Percentiles rank a stretch among this genome's conserved stretches.
phyloP scores from a whole-genome alignment of 2,329 filamentous ascomycete genomes.

The Fusarium odoratissimum region DNA sequence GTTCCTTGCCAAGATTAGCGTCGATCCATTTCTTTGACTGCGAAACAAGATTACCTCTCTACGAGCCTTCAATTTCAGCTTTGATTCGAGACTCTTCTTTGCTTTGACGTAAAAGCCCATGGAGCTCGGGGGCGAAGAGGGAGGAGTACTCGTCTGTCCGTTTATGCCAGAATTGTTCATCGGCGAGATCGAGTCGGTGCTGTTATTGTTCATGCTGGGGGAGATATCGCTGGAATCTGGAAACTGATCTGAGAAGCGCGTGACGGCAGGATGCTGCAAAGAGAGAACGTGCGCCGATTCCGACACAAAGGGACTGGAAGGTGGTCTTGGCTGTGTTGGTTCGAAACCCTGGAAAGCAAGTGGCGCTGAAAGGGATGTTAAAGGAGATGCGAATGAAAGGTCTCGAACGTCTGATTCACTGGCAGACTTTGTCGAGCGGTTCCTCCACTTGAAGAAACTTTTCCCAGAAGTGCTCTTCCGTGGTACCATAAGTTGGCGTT shows the following conservation, averaged over 20 bases:
- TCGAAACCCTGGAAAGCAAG: conserved; percentile 22
- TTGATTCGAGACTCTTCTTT: conserved; percentile 43
- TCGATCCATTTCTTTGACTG: neutral
- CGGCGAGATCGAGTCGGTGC: conserved; percentile 20
- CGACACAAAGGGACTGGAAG: conserved; percentile 58
- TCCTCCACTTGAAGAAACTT: conserved; percentile 56
- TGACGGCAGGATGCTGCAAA: conserved; percentile 52
- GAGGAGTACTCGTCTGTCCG: neutral
- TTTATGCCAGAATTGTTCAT: neutral
- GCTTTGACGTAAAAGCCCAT: conserved; percentile 32
- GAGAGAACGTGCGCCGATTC: conserved; percentile 62
- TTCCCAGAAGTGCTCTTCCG: conserved; percentile 50
- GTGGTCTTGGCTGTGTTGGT: conserved; percentile 17
- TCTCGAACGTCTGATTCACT: conserved; percentile 49
- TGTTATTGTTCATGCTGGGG: neutral
- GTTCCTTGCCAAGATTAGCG: conserved; percentile 20
- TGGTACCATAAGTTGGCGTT: conserved; percentile 55
- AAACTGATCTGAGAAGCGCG: conserved; percentile 6
- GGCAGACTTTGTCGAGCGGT: conserved; percentile 52
- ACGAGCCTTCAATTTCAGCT: conserved; percentile 22
- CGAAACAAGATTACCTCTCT: conserved; percentile 20
- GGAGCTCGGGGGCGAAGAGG: conserved; percentile 1
- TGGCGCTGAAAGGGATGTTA: conserved; percentile 36
- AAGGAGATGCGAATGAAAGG: conserved; percentile 40
- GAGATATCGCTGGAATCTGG: conserved; percentile 13